A percentile compares a stretch with the other conserved stretches of the same genome.
These are phyloP conservation scores for Rhododendron henanense DNA, from an alignment of 148 eudicot species.

Conservation along the genomic window DNA sequence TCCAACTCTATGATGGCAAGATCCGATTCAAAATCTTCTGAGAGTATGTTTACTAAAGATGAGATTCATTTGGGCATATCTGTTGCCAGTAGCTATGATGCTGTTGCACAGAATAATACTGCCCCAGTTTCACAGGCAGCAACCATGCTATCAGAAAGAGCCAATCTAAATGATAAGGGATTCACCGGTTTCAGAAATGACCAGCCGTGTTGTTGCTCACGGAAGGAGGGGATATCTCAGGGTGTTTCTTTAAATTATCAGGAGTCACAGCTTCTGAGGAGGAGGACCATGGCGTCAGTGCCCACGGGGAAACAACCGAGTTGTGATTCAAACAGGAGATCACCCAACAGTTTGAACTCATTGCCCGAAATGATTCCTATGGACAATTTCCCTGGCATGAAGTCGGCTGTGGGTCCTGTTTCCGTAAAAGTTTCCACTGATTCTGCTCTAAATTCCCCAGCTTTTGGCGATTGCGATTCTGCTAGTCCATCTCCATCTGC, in stretches of 20 bases:
- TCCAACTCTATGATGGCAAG: slow-evolving; percentile 40
- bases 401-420: slow-evolving; percentile 18
- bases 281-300: slow-evolving; percentile 25
- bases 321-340: slow-evolving; percentile 14
- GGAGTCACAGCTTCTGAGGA: slow-evolving; percentile 39
- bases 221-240: slow-evolving; percentile 41
- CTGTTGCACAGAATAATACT: slow-evolving; percentile 22
- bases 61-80: slow-evolving; percentile 27
- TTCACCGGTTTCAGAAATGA: slow-evolving; percentile 19
- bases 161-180: slow-evolving; percentile 15
- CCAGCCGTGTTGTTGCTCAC: slow-evolving; percentile 48
- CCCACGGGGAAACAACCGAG: slow-evolving; percentile 15
- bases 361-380: slow-evolving; percentile 12
- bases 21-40: slow-evolving; percentile 22
- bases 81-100: slow-evolving; percentile 11
- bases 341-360: slow-evolving; percentile 11
- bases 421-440: slow-evolving; percentile 22
- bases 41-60: slow-evolving; percentile 18
- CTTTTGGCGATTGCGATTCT: slow-evolving; percentile 37
- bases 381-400: slow-evolving; percentile 14
- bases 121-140: slow-evolving; percentile 14
- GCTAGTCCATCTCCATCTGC: slow-evolving; percentile 44
- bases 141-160: slow-evolving; percentile 20
- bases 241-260: slow-evolving; percentile 31
- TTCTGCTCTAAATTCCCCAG: slow-evolving; percentile 15